These are phyloP conservation scores for Calonectria multiphialidica DNA, from an alignment of 2,329 filamentous ascomycete species.

Conservation along the genomic window DNA sequence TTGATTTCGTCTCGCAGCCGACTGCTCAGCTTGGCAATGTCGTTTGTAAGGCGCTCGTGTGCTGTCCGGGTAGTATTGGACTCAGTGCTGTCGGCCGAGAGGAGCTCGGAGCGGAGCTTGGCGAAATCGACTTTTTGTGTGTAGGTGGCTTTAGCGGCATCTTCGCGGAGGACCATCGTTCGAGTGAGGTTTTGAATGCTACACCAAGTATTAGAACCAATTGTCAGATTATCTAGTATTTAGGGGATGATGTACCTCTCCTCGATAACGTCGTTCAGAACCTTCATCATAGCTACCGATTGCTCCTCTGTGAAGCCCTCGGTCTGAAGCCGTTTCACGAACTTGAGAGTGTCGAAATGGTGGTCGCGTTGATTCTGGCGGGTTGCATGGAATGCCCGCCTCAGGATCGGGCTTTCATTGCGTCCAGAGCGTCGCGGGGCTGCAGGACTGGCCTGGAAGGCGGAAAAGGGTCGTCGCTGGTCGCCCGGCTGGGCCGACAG, in stretches of 20 bases:
- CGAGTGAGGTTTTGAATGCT: constrained; percentile 97
- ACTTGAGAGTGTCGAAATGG: constrained; percentile 98
- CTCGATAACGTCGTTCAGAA: constrained; percentile 95
- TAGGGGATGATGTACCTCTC: constrained; percentile 71
- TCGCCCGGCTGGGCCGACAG: constrained; percentile 28
- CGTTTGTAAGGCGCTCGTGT: constrained; percentile 93
- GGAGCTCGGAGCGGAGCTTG: constrained; percentile 93
- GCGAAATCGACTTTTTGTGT: constrained; percentile 97
- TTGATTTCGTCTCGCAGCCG: constrained; percentile 93
- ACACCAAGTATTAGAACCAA: constrained; percentile 16
- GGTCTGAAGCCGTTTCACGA: constrained; percentile 88
- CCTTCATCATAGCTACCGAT: constrained; percentile 97
- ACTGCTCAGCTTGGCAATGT: constrained; percentile 92
- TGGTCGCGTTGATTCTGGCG: constrained; percentile 76
- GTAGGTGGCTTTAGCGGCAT: constrained; percentile 84
- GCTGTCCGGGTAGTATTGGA: constrained; percentile 87
- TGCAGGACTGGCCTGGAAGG: constrained; percentile 33
- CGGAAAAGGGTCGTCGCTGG: constrained; percentile 35
- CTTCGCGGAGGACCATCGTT: constrained; percentile 97
- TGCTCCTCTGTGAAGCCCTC: constrained; percentile 98
- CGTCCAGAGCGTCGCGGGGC: constrained; percentile 21
- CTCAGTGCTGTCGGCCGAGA: constrained; percentile 93
- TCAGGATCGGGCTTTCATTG: constrained; percentile 38
- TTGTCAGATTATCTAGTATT: background rate
- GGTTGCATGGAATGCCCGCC: constrained; percentile 77